Evolutionary conservation across 2,329 filamentous ascomycete species (phyloP).

Genomic region (Nemania sp.): DNA sequence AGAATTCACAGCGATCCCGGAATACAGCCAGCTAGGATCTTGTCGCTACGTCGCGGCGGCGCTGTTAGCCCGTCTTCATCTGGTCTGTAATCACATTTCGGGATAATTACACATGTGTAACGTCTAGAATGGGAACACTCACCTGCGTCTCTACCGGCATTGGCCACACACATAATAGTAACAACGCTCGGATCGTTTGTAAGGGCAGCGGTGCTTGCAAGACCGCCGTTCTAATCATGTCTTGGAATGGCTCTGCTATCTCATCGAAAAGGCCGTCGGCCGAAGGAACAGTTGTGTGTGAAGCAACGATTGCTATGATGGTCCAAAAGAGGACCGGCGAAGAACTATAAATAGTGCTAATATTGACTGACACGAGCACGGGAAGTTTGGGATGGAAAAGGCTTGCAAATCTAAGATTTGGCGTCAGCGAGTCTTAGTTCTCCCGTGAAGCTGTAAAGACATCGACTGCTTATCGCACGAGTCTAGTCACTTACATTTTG

Average conservation of each 20-base stretch:
- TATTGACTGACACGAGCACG: slow-evolving; percentile 47
- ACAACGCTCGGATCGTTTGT: slow-evolving; percentile 48
- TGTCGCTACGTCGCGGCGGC: slow-evolving; percentile 34
- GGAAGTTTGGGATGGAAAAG: slow-evolving; percentile 47
- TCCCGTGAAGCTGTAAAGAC: neutral
- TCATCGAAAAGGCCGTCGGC: slow-evolving; percentile 42
- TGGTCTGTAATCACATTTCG: neutral
- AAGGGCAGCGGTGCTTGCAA: slow-evolving; percentile 47
- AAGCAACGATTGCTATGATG: slow-evolving; percentile 44
- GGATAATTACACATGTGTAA: neutral
- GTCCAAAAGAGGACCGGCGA: slow-evolving; percentile 51
- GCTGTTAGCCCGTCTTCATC: slow-evolving; percentile 8
- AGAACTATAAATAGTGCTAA: slow-evolving; percentile 44
- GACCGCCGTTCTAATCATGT: slow-evolving; percentile 41
- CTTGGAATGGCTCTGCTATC: slow-evolving; percentile 44
- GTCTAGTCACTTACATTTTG: slow-evolving; percentile 41
- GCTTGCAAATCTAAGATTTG: slow-evolving; percentile 43
- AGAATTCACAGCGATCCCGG: slow-evolving; percentile 49
- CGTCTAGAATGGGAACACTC: neutral
- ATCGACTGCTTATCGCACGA: neutral
- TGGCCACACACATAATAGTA: slow-evolving; percentile 49
- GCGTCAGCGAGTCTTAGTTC: slow-evolving; percentile 1
- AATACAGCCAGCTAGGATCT: slow-evolving; percentile 51
- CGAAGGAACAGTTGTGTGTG: slow-evolving; percentile 36
- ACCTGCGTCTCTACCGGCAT: slow-evolving; percentile 42